Conservation (phyloP, 2,329 filamentous ascomycete species). For the Apiospora rasikravindrae region DNA sequence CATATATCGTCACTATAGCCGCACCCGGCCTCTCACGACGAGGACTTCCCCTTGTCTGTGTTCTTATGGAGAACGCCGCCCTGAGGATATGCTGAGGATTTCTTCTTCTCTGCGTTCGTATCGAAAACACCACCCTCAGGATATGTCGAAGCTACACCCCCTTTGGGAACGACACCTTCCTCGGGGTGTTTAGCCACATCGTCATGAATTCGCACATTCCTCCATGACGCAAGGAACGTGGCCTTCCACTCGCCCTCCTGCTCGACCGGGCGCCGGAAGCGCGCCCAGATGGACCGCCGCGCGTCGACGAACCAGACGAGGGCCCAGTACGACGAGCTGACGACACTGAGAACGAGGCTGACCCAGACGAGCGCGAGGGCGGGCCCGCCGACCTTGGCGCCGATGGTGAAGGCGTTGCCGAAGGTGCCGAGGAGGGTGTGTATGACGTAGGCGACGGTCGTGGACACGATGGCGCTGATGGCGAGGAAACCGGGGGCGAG, state of each 20-base stretch:
- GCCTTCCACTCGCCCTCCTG: slow-evolving; percentile 10
- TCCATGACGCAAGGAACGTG: neutral
- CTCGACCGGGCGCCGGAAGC: slow-evolving; percentile 3
- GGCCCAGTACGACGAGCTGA: slow-evolving; percentile 16
- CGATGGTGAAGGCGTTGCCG: slow-evolving; percentile 10
- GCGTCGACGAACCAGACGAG: slow-evolving; percentile 21
- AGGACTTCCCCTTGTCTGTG: neutral
- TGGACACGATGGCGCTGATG: slow-evolving; percentile 15
- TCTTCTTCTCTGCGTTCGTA: neutral
- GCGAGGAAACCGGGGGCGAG: slow-evolving; percentile 10
- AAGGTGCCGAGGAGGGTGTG: neutral
- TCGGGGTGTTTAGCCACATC: neutral
- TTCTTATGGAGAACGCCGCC: neutral
- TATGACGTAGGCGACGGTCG: slow-evolving; percentile 9
- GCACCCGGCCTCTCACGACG: neutral
- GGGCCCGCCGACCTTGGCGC: neutral
- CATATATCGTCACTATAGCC: neutral
- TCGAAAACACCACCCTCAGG: neutral
- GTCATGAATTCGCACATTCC: neutral
- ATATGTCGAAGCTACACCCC: neutral
- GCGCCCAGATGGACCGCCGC: neutral
- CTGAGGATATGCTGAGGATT: neutral
- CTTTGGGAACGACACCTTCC: neutral
- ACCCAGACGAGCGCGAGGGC: slow-evolving; percentile 18
- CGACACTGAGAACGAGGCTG: neutral